Evolutionary conservation across 768 basidiomycete genomes (phyloP), one percentile per base, ranked within the genome.

Genomic region (Termitomyces bulborhizus): DNA sequence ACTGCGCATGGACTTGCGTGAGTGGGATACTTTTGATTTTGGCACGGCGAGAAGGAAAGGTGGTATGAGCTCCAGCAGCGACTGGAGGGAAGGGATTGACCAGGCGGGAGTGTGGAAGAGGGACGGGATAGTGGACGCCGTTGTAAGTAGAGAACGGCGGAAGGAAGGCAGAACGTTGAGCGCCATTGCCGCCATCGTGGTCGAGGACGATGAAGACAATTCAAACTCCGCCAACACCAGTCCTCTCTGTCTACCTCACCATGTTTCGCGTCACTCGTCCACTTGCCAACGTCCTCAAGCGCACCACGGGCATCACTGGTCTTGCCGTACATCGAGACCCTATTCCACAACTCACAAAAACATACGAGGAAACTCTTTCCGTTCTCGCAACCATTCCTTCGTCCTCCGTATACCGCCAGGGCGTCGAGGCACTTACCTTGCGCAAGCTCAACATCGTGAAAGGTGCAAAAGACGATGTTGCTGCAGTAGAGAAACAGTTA

Each of bases 1-100:
- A 59, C 84, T 85, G 41, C 95, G 80, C 93, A 96, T 96, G n/a
- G 87, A 81, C 70, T 98, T 98, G 50, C 90, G 79, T 21, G 92
- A 93, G 71, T 98, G 94, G 0, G 94, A 93, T 11, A 85, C 80
- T 72, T 95, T 95, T 68, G 87, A 88, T 73, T 98, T 98, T 26
- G 96, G 96, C 1, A 96, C 96, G 26, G 94, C 93, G 42, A 93
- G 81, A 18, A 98, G 74, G 68, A 95, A 84, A 0, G 93, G 80
- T 12, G 95, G 95, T 58, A 98, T 79, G 43, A 97, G 81, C 59
- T 95, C 90, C 40, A 77, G 69, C 29, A 79, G 62, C 15, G 77
- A 76, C 44, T 70, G 70, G 18, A 76, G 61, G 8, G 75, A 69
- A 15, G 76, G 76, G 46, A 74, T 61, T 54, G 70, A 62, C 75